Percentiles rank a stretch among this genome's conserved stretches.
phyloP scores from a whole-genome alignment of 2,329 filamentous ascomycete genomes.

The Hypoxylon sp. region DNA sequence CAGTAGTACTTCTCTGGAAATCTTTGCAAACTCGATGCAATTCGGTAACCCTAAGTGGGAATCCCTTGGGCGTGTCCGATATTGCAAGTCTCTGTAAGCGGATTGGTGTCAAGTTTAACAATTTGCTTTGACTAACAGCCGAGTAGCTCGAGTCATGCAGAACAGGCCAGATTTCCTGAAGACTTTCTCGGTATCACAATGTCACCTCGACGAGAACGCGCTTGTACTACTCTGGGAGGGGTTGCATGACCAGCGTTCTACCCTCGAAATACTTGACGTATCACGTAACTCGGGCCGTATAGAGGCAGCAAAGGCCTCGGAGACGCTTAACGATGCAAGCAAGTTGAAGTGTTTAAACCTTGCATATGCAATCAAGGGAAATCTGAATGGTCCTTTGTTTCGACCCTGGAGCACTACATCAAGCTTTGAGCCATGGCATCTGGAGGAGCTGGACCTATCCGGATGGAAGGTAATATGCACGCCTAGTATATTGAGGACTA shows the following conservation, averaged over 20 bases:
- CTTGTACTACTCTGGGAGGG: slow-evolving; percentile 65
- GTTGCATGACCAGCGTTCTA: slow-evolving; percentile 61
- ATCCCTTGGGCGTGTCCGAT: slow-evolving; percentile 62
- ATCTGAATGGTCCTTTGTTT: slow-evolving; percentile 62
- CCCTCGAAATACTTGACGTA: slow-evolving; percentile 65
- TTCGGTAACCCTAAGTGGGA: slow-evolving; percentile 66
- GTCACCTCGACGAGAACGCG: slow-evolving; percentile 65
- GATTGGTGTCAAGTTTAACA: too few species aligned
- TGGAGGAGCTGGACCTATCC: slow-evolving; percentile 69
- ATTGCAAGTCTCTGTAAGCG: slow-evolving; percentile 65
- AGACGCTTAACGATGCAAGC: slow-evolving; percentile 61
- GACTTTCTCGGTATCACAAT: slow-evolving; percentile 66
- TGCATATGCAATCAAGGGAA: slow-evolving; percentile 65
- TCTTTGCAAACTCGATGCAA: slow-evolving; percentile 65
- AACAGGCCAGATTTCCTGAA: slow-evolving; percentile 59
- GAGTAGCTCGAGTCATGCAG: slow-evolving; percentile 50
- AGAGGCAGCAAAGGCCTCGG: slow-evolving; percentile 62
- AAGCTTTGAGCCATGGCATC: slow-evolving; percentile 56
- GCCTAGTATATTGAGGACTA: neutral
- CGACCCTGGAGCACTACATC: slow-evolving; percentile 59
- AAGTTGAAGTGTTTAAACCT: slow-evolving; percentile 66
- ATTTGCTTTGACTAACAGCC: slow-evolving; percentile 19
- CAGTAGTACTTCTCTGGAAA: slow-evolving; percentile 65
- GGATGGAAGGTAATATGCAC: slow-evolving; percentile 63
- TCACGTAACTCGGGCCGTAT: slow-evolving; percentile 68